phyloP scores from a whole-genome alignment of 2,329 filamentous ascomycete genomes.

The Fusarium sp. region DNA sequence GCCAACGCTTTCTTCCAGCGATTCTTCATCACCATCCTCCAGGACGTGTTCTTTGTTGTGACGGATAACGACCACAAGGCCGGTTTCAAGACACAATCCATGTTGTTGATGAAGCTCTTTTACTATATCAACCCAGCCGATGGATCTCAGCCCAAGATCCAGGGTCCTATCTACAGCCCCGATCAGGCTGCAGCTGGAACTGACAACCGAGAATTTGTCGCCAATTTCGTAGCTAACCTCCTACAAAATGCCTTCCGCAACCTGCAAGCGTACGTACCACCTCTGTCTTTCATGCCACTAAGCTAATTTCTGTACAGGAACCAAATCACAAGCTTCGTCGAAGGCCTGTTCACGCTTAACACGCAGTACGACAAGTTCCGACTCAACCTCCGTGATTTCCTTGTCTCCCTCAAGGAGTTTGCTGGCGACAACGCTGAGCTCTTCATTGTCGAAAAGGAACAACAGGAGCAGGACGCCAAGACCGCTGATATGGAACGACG shows the following conservation, averaged over 20 bases:
- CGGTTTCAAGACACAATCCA: slow-evolving; percentile 97
- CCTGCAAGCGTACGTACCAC: slow-evolving; percentile 76
- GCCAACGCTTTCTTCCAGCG: slow-evolving; percentile 97
- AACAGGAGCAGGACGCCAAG: slow-evolving; percentile 85
- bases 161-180: slow-evolving; percentile 85
- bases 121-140: slow-evolving; percentile 85
- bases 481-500: slow-evolving; percentile 89
- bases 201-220: slow-evolving; percentile 88
- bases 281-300: background rate
- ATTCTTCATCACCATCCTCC: slow-evolving; percentile 93
- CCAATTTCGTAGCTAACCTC: slow-evolving; percentile 84
- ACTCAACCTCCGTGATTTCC: slow-evolving; percentile 92
- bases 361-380: slow-evolving; percentile 94
- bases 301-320: slow-evolving; percentile 61
- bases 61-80: slow-evolving; percentile 99
- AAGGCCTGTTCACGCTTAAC: slow-evolving; percentile 87
- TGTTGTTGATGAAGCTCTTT: slow-evolving; percentile 93
- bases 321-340: slow-evolving; percentile 90
- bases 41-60: slow-evolving; percentile 98
- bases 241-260: slow-evolving; percentile 93
- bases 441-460: slow-evolving; percentile 92
- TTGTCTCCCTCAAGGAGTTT: slow-evolving; percentile 97
- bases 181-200: slow-evolving; percentile 86
- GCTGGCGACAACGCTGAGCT: slow-evolving; percentile 94
- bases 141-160: slow-evolving; percentile 79